Conservation (phyloP, 148 eudicot species). For the Dianthus caryophyllus region DNA sequence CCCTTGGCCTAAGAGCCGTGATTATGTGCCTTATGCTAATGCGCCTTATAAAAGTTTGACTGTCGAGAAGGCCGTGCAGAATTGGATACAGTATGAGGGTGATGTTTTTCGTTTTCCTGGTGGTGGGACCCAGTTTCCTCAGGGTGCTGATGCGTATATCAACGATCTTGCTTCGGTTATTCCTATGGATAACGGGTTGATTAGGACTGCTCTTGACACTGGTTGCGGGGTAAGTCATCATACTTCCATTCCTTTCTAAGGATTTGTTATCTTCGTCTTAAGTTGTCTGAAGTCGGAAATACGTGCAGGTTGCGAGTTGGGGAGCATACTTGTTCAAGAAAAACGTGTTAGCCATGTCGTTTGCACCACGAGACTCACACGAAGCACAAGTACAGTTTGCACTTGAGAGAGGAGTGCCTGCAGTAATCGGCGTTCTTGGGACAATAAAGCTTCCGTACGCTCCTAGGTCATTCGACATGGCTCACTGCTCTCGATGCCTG, state of each 20-base stretch:
- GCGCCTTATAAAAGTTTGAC: constrained; percentile 54
- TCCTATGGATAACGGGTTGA: constrained; percentile 41
- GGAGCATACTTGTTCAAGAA: constrained; percentile 54
- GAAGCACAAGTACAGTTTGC: constrained; percentile 62
- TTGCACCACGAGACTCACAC: constrained; percentile 59
- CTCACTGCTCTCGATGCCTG: constrained; percentile 59
- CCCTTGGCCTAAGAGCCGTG: constrained; percentile 52
- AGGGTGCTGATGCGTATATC: constrained; percentile 51
- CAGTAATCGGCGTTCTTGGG: constrained; percentile 52
- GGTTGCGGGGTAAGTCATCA: constrained; percentile 52
- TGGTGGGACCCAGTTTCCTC: constrained; percentile 61
- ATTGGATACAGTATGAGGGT: constrained; percentile 59
- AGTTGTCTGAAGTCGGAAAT: no score
- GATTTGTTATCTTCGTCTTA: no score
- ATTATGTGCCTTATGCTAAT: constrained; percentile 53
- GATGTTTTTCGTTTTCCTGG: constrained; percentile 55
- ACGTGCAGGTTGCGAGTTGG: constrained; percentile 54
- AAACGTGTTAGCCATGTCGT: constrained; percentile 55
- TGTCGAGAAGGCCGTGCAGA: constrained; percentile 55
- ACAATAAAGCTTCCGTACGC: constrained; percentile 51
- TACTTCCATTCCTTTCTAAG: not conserved
- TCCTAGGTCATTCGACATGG: constrained; percentile 56
- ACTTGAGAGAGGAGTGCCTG: constrained; percentile 58
- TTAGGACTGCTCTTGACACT: constrained; percentile 55
- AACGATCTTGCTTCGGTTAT: constrained; percentile 43